Evolutionary conservation across 2,329 filamentous ascomycete species (phyloP).

Genomic region (Hirsutella minnesotensis): DNA sequence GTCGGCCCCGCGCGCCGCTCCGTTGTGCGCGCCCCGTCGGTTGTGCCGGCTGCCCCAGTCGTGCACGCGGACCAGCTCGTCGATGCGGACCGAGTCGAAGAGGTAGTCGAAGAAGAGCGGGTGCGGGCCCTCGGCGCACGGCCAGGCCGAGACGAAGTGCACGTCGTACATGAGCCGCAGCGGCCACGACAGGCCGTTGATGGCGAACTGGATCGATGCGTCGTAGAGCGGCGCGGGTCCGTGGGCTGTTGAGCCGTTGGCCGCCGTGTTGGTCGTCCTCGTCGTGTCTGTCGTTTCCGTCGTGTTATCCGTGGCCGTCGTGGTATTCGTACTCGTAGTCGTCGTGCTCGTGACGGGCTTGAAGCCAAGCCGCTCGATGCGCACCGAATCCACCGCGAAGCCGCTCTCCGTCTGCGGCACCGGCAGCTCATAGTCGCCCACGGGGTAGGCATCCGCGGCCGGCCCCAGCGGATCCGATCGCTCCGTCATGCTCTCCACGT

Average conservation of each 20-base stretch:
- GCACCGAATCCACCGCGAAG: constrained; percentile 51
- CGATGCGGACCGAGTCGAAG: constrained; percentile 45
- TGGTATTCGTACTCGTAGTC: not conserved
- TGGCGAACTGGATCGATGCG: constrained; percentile 50
- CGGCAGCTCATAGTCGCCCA: constrained; percentile 52
- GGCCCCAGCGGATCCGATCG: constrained; percentile 60
- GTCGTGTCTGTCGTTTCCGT: too few species aligned
- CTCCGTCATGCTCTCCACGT: constrained; percentile 54
- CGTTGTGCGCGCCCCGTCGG: not conserved
- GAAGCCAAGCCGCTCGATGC: constrained; percentile 57
- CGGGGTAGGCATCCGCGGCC: constrained; percentile 47
- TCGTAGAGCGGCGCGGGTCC: constrained; percentile 31
- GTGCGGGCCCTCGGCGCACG: constrained; percentile 51
- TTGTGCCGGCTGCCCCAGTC: constrained; percentile 45
- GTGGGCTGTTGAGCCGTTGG: too few species aligned
- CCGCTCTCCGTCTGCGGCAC: constrained; percentile 33
- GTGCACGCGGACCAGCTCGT: constrained; percentile 52
- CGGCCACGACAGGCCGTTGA: constrained; percentile 52
- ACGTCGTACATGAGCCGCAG: constrained; percentile 52
- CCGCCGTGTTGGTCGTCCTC: too few species aligned
- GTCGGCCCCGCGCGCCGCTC: constrained; percentile 3
- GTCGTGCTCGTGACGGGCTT: constrained; percentile 24
- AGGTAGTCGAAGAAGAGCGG: constrained; percentile 63
- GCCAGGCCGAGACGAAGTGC: constrained; percentile 53
- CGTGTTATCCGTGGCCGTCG: not conserved